Conservation (phyloP, 225 moss, liverwort and hornwort species). For the Sphagnum tenellum region DNA sequence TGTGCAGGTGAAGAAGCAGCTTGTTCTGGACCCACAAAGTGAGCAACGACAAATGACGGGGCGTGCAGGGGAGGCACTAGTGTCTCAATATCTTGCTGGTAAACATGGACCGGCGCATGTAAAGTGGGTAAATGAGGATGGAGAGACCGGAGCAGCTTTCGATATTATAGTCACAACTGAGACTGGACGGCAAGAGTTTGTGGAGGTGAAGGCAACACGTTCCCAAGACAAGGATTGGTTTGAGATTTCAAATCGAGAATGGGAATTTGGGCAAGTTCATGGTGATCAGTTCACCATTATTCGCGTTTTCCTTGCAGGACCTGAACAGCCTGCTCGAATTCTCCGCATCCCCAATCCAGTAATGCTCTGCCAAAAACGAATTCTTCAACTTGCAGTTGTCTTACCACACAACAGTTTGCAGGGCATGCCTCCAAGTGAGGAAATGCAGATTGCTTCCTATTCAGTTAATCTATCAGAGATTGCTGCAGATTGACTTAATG, state of each 20-base stretch:
- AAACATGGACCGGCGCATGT: constrained; percentile 50
- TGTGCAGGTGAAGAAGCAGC: constrained; percentile 50
- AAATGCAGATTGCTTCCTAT: not conserved
- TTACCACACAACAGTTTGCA: constrained; percentile 33
- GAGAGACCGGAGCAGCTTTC: constrained; percentile 83
- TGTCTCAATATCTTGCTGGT: constrained; percentile 52
- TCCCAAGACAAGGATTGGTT: constrained; percentile 90
- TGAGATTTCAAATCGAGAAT: constrained; percentile 82
- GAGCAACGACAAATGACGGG: constrained; percentile 72
- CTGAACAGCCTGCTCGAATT: constrained; percentile 37
- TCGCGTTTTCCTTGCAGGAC: constrained; percentile 50
- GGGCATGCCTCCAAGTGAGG: not conserved
- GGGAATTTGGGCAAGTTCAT: constrained; percentile 72
- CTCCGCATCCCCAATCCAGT: constrained; percentile 71
- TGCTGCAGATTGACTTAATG: no score
- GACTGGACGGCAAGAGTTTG: constrained; percentile 58
- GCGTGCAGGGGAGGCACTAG: constrained; percentile 77
- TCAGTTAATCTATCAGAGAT: no score
- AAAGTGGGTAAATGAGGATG: constrained; percentile 80
- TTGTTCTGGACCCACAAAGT: constrained; percentile 28
- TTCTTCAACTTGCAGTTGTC: constrained; percentile 76
- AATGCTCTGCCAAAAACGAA: constrained; percentile 68
- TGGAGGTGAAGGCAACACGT: constrained; percentile 87
- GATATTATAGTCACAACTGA: constrained; percentile 60
- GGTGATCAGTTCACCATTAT: constrained; percentile 65